Base-by-base conservation (phyloP, 768 basidiomycete species). In the Rhizopogon roseolus region DNA sequence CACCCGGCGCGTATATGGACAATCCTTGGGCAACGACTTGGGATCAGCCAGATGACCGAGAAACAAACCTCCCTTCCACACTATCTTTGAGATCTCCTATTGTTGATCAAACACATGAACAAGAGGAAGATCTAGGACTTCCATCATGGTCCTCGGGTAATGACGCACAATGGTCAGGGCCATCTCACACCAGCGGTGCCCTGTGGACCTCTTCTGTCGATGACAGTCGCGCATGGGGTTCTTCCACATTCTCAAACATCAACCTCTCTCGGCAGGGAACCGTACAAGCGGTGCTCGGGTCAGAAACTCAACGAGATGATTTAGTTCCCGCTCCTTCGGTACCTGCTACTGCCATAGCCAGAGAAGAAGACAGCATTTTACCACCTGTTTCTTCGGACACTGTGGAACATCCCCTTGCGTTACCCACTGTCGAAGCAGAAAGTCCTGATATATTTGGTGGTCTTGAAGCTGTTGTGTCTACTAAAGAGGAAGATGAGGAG, bases 21-120 rank as follows among this genome's bases (percentile, higher is more conserved):
- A 83, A 90, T 68, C 83, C 86, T 45, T 91, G 87, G 83, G 80
- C 81, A 40, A 85, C 85, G 66, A 79, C 82, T 52, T 88, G 84
- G 85, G 78, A 75, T 52, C 80, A 82, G 56, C 65, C 81, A 44
- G 58, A 71, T 19, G 73, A 75, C 53, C 39, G 54, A 32, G 42
- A 49, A 9, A 43, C 52, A 28, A 44, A 49, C 45, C 52, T 49
- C 17, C 7, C 49, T 25, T 34, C 41, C 25, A 52, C 40, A 27
- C 53, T 45, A 40, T 25, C 49, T 44, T 59, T 50, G 53, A 34
- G 52, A 36, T 37, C 41, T 14, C 17, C 60, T 25, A 39, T 56
- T 54, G 32, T 57, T 44, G 52, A 54, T 50, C 36, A 46, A 43
- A 49, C 51, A 22, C 49, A 54, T 49, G 68, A 74, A 49, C 71